Base-by-base conservation (phyloP, 768 basidiomycete species). In the Phaffia australis region DNA sequence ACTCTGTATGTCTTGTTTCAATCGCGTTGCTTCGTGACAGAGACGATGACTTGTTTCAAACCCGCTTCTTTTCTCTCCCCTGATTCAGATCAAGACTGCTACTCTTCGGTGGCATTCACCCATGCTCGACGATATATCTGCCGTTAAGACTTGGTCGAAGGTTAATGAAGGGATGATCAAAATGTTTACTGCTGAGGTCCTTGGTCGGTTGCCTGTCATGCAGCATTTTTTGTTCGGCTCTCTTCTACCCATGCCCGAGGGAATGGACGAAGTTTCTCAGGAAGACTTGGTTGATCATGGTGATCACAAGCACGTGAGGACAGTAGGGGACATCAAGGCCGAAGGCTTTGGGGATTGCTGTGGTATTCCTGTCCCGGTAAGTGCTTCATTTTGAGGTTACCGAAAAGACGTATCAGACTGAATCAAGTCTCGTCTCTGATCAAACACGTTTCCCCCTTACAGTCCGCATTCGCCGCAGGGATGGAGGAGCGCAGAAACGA, bases 111-210 rank as follows among this genome's bases (percentile, higher is more conserved):
- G 94, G 94, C 94, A 99, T 78, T 95, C 91, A 0, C 94, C 94
- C 0, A 98, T 99, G 94, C 83, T 99, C 8, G 90, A 97, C 75
- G 94, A 98, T 73, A 98, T 98, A 64, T 93, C 91, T 0, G 90
- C 87, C 0, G 91, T 80, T 71, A 79, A 79, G 71, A 76, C 75
- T 0, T 98, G 94, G 94, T 88, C 89, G 72, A 98, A 95, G 75
- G 90, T 97, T 70, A 97, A 98, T 75, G 77, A 81, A 6, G 94
- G 94, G 3, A 95, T 99, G 90, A 81, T 88, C 77, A 99, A 97
- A 76, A 98, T 99, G 94, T 98, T 93, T 78, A 81, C 81, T 54
- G 93, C 90, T 48, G 93, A 99, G 76, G 94, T 99, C 0, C 81
- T 98, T 15, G 87, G 86, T 66, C 97, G 97, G 73, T 84, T 98